A percentile compares a stretch with the other conserved stretches of the same genome.
These are phyloP conservation scores for Venturia carpophila DNA, from an alignment of 2,329 filamentous ascomycete species.

Conservation along the genomic window DNA sequence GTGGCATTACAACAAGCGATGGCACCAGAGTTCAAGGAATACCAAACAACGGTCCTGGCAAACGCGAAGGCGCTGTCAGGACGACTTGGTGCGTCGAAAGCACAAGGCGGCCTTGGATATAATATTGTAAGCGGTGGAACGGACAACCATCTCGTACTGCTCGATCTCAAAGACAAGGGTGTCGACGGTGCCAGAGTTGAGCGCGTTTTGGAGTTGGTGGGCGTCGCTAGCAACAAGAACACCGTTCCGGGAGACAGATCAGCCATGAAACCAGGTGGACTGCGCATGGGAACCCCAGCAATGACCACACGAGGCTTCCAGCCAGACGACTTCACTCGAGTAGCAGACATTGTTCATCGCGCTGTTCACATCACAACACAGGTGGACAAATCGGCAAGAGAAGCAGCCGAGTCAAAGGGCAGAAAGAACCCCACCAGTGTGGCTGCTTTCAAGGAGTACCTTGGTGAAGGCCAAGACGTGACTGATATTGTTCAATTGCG, in stretches of 20 bases:
- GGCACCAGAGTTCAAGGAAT: constrained; percentile 81
- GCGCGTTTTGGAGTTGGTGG: constrained; percentile 92
- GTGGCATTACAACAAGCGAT: constrained; percentile 94
- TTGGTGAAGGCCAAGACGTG: constrained; percentile 35
- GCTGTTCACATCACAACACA: constrained; percentile 36
- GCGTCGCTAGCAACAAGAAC: constrained; percentile 99
- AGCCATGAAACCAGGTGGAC: constrained; percentile 85
- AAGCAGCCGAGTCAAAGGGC: constrained; percentile 30
- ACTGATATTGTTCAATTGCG: constrained; percentile 35
- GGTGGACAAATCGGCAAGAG: constrained; percentile 33
- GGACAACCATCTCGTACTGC: constrained; percentile 93
- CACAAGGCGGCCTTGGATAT: constrained; percentile 65
- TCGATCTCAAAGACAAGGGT: constrained; percentile 80
- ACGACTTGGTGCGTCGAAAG: constrained; percentile 62
- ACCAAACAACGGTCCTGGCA: constrained; percentile 84
- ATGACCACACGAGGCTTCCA: constrained; percentile 97
- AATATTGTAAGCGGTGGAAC: constrained; percentile 93
- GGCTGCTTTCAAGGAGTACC: constrained; percentile 34
- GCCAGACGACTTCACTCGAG: constrained; percentile 78
- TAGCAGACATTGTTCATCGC: constrained; percentile 36
- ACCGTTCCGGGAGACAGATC: constrained; percentile 96
- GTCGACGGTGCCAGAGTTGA: constrained; percentile 94
- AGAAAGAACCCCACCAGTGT: constrained; percentile 35
- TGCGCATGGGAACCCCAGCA: constrained; percentile 92
- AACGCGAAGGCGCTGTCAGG: constrained; percentile 89